Conservation (phyloP, 768 basidiomycete species). For the Gymnopilus junonius region DNA sequence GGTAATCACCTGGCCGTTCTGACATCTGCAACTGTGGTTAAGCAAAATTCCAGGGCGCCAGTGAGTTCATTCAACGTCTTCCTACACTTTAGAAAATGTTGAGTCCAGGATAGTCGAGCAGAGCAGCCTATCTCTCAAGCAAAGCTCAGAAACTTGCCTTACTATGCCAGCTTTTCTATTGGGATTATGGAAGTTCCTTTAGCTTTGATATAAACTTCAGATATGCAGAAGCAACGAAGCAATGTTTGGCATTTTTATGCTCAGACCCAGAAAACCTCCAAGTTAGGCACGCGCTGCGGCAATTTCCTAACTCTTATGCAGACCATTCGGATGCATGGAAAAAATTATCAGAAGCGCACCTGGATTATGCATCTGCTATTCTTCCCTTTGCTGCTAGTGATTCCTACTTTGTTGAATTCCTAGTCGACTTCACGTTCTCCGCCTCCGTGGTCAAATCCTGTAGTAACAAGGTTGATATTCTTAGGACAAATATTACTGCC, state of each 20-base stretch:
- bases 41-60: neutral
- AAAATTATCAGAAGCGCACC: neutral
- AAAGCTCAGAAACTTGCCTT: neutral
- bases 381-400: conserved; percentile 1
- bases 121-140: neutral
- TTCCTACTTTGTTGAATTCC: neutral
- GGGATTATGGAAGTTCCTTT: conserved; percentile 1
- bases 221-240: neutral
- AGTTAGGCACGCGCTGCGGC: conserved; percentile 1
- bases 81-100: neutral
- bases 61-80: neutral
- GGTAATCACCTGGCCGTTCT: neutral
- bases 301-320: conserved; percentile 1
- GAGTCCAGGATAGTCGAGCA: neutral
- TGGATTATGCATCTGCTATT: conserved; percentile 10
- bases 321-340: neutral
- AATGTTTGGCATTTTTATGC: neutral
- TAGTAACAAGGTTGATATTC: neutral
- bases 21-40: neutral
- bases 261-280: neutral
- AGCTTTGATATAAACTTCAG: neutral
- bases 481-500: neutral
- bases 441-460: neutral
- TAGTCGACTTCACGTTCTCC: neutral
- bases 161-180: conserved; percentile 9